These are phyloP conservation scores for Phytophthora multivora DNA, from an alignment of 352 stramenopile genomes.

Conservation along the genomic window DNA sequence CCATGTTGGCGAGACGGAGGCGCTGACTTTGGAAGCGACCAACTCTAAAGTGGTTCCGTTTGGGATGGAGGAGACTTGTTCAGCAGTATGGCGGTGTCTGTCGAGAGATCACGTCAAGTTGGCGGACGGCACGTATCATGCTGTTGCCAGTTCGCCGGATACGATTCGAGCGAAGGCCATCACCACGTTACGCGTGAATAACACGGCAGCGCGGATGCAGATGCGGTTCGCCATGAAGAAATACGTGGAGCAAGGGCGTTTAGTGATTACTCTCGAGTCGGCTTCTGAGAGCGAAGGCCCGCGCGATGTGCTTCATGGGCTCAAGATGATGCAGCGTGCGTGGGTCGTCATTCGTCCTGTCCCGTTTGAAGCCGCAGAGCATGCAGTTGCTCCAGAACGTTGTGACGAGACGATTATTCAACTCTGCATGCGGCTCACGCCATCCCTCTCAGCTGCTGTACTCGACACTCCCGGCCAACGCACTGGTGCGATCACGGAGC, in stretches of 20 bases:
- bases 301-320: conserved; percentile 35
- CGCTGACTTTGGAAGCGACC: conserved; percentile 43
- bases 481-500: conserved; percentile 46
- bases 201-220: conserved; percentile 32
- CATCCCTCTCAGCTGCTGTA: conserved; percentile 33
- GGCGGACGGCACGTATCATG: conserved; percentile 43
- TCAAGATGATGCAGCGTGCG: conserved; percentile 48
- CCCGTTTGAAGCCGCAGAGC: conserved; percentile 8
- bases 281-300: conserved; percentile 41
- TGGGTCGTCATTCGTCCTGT: conserved; percentile 46
- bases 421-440: conserved; percentile 56
- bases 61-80: conserved; percentile 37
- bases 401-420: conserved; percentile 49
- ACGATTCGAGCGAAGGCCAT: conserved; percentile 52
- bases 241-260: conserved; percentile 24
- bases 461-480: conserved; percentile 22
- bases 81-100: conserved; percentile 45
- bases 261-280: conserved; percentile 36
- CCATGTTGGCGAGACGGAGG: conserved; percentile 26
- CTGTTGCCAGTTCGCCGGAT: conserved; percentile 31
- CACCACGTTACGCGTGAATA: conserved; percentile 41
- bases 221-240: conserved; percentile 50
- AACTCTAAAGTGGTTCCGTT: conserved; percentile 55
- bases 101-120: conserved; percentile 41
- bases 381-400: background rate